These are phyloP conservation scores for Petrea volubilis DNA, from an alignment of 257 asterid species.

Conservation along the genomic window DNA sequence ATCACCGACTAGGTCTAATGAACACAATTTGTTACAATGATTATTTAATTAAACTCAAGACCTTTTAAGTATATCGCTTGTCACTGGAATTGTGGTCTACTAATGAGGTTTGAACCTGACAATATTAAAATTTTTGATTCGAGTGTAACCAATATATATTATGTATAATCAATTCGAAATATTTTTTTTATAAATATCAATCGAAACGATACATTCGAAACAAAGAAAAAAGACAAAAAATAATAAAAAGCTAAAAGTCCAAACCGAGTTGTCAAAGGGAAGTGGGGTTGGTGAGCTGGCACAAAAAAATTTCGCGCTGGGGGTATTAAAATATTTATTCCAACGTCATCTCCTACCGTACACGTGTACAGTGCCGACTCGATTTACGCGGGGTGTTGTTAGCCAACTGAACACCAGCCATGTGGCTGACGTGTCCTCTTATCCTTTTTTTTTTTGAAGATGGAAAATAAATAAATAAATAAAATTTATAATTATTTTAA, in stretches of 20 bases:
- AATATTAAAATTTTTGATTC: too few relatives aligned
- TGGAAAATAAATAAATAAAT: too few relatives aligned
- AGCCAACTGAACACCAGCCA: slow-evolving; percentile 59
- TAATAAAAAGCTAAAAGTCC: background rate
- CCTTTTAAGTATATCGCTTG: too few relatives aligned
- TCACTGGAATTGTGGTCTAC: too few relatives aligned
- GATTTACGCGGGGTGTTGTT: slow-evolving; percentile 49
- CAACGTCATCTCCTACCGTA: slow-evolving; percentile 32
- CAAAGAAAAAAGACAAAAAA: background rate
- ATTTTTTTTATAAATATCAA: too few relatives aligned
- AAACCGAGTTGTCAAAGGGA: slow-evolving; percentile 16
- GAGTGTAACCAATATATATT: too few relatives aligned
- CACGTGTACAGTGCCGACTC: slow-evolving; percentile 51
- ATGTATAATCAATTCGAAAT: too few relatives aligned
- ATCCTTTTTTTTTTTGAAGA: slow-evolving; percentile 20
- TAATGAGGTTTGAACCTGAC: too few relatives aligned
- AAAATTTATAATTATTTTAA: slow-evolving; percentile 13
- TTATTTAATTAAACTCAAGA: too few relatives aligned
- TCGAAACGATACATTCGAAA: too few relatives aligned
- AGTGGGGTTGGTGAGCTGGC: slow-evolving; percentile 59
- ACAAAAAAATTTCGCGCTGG: slow-evolving; percentile 30
- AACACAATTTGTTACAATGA: too few relatives aligned
- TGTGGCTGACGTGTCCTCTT: slow-evolving; percentile 74
- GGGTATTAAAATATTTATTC: slow-evolving; percentile 26
- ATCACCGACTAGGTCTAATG: too few relatives aligned